Base-by-base conservation (phyloP, 768 basidiomycete genomes). In the Ephemerocybe angulata region DNA sequence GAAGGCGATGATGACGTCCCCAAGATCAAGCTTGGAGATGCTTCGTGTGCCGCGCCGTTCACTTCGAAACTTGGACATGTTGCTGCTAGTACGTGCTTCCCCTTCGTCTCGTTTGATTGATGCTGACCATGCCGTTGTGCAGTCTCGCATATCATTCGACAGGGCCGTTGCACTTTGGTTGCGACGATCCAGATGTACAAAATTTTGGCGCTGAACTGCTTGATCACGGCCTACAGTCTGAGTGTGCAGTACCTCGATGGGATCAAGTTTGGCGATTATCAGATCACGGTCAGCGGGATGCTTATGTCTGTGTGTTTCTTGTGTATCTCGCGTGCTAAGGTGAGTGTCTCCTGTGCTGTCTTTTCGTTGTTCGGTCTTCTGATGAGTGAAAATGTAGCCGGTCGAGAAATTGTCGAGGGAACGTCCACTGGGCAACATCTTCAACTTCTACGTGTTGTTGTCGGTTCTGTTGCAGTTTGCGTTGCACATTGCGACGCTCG, bases 121-220 rank as follows among this genome's bases (percentile, higher is more conserved):
- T 37, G 4, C 43, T 54, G 19, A 1, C 15, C 38, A 53, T 5
- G 56, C 38, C 53, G 21, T 58, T 27, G 22, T 48, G 43, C 43
- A 95, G 93, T 99, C 63, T 88, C 91, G 19, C 94, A 96, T 67
- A 98, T 99, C 68, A 97, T 99, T 61, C 86, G 97, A 19, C 97
- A 98, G 72, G 97, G 97, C 22, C 91, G 97, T 27, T 98, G 97
- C 76, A 99, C 97, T 1, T 84, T 99, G 17, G 97, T 98, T 42
- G 97, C 97, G 2, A 99, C 97, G 3, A 89, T 96, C 52, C 97
- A 99, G 73, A 99, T 99, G 97, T 99, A 98, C 84, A 97, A 98
- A 77, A 99, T 99, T 61, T 77, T 99, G 33, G 97, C 96, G 1
- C 75, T 99, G 53, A 99, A 98, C 67, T 98, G 97, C 66, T 77